Base-by-base conservation (phyloP, 495 filamentous ascomycete species). In the Apiosordaria backusii region DNA sequence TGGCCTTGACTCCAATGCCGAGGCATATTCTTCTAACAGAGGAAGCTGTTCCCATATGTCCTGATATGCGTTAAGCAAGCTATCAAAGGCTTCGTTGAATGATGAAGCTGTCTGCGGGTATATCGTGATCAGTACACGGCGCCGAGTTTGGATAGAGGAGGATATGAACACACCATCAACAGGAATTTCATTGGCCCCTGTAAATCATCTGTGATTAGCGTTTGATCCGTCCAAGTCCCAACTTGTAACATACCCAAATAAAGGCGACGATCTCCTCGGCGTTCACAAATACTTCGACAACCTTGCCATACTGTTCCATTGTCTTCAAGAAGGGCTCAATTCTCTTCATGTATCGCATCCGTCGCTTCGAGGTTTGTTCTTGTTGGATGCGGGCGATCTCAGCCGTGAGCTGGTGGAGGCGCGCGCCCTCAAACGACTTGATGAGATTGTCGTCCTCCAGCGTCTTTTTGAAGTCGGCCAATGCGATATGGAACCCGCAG, bases 191-290 rank as follows among this genome's bases (percentile, higher is more conserved):
- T 57, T 45, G 62, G 54, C 4, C 62, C 62, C 62, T 64, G 29
- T 63, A 19, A 52, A 54, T 21, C 4, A 21, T 19, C 54, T 29
- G 52, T 13, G 25, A 64, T n/a, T 64, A 61, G 72, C 55, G 50
- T 60, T 21, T 4, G 81, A 66, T 4, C 75, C 59, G 3, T 81
- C 76, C 13, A 83, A 23, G 61, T 21, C n/a, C n/a, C 27, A 55
- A 54, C 65, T 9, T 70, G n/a, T n/a, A n/a, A 68, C 68, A 81
- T 75, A 6, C 77, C 79, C 65, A 84, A 71, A 22, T 75, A 69
- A 82, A 80, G n/a, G 80, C 79, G 61, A 78, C 72, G 4, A 83
- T 61, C 4, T 82, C 57, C 18, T 61, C 70, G 57, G 78, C 73
- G 24, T 79, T 57, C 4, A 24, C 55, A 23, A 57, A 57, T 15